phyloP scores from a whole-genome alignment of 2,329 filamentous ascomycete genomes.

The Colletotrichum sp. region DNA sequence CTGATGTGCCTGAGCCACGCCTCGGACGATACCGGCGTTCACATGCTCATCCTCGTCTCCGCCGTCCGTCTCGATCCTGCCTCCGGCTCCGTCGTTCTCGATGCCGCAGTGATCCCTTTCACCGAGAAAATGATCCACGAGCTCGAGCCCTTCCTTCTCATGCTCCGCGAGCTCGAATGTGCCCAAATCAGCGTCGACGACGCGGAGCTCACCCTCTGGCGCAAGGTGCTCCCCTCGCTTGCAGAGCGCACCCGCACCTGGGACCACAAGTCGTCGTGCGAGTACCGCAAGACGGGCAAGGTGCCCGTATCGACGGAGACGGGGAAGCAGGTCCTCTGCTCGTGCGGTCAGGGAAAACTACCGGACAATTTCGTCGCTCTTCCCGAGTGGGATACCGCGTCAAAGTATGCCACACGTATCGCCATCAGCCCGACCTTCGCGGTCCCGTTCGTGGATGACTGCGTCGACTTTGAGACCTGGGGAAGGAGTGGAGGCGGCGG shows the following conservation, averaged over 20 bases:
- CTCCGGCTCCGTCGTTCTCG: constrained; percentile 46
- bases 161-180: constrained; percentile 40
- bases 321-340: constrained; percentile 45
- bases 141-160: constrained; percentile 42
- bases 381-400: constrained; percentile 48
- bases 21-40: constrained; percentile 37
- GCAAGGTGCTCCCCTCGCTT: constrained; percentile 45
- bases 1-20: constrained; percentile 47
- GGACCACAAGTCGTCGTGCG: constrained; percentile 45
- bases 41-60: constrained; percentile 46
- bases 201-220: constrained; percentile 63
- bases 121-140: constrained; percentile 38
- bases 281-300: constrained; percentile 41
- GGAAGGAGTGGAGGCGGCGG: background rate
- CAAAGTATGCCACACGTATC: constrained; percentile 54
- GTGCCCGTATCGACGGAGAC: constrained; percentile 43
- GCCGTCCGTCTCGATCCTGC: constrained; percentile 49
- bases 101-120: constrained; percentile 52
- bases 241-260: constrained; percentile 56
- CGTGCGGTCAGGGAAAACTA: constrained; percentile 48
- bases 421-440: constrained; percentile 63
- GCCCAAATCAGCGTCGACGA: constrained; percentile 47
- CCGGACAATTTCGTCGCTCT: constrained; percentile 43
- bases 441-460: constrained; percentile 46
- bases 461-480: constrained; percentile 29